Base-by-base conservation (phyloP, 768 basidiomycete species). In the Cytidiella melzeri region DNA sequence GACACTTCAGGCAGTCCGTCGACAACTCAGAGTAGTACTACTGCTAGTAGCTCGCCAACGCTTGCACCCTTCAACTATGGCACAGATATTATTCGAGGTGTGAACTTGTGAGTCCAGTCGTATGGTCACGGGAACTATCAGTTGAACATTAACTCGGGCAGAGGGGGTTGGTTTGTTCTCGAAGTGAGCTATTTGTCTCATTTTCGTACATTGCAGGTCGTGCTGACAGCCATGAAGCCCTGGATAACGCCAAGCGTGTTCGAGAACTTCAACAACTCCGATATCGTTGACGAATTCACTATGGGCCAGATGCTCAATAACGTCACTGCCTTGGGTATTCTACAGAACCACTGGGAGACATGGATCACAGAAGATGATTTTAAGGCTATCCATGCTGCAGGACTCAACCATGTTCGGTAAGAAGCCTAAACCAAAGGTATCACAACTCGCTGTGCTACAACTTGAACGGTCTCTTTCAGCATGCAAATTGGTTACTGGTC, bases 161-260 rank as follows among this genome's bases (percentile, higher is more conserved):
- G 80, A 24, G 80, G 80, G 13, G 80, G 80, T 1, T 82, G 81
- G 81, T 74, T 83, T 50, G 77, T 83, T 13, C 64, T 83, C 2
- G 81, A 83, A 68, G 78, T 76, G 41, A 39, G 65, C 41, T 43
- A 15, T 12, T 18, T 43, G 24, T 27, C 11, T 37, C 30, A 10
- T 20, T 6, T 6, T 43, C 12, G 20, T 25, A 4, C 10, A 15
- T 15, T 18, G 23, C 47, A 12, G 26, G 13, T 25, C 18, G 24
- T 7, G 37, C 19, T 23, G 6, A 21, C n/a, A 10, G 5, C 34
- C 24, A 12, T 21, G 11, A 50, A 86, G 81, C 84, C 84, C 26
- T 87, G 86, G 86, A 87, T 88, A 48, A 87, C 83, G 1, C 86
- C 86, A 1, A 84, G 81, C 57, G 69, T 87, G 10, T 88, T 87